Percentiles rank a stretch among this genome's conserved stretches.
phyloP scores from a whole-genome alignment of 2,329 filamentous ascomycete species.

The Trichoderma aggressivum region DNA sequence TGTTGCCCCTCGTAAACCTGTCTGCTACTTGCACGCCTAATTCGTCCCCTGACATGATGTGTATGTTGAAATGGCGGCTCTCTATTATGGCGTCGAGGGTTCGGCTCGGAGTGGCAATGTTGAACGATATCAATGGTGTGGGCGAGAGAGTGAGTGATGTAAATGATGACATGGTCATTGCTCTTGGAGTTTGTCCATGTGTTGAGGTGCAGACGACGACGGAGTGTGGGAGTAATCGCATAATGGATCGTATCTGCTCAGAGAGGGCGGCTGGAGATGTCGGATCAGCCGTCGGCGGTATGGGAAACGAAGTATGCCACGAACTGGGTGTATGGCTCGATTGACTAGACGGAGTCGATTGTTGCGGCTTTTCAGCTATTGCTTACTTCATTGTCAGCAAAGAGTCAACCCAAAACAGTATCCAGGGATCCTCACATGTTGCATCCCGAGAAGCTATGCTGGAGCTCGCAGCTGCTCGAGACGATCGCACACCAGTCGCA shows the following conservation, averaged over 20 bases:
- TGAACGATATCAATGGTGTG: slow-evolving; percentile 53
- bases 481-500: slow-evolving; percentile 10
- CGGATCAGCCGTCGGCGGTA: slow-evolving; percentile 36
- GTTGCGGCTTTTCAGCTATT: background rate
- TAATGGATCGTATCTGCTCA: slow-evolving; percentile 49
- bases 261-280: slow-evolving; percentile 34
- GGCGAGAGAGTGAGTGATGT: slow-evolving; percentile 54
- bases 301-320: slow-evolving; percentile 31
- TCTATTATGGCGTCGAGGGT: slow-evolving; percentile 50
- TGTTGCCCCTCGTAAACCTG: slow-evolving; percentile 50
- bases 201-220: slow-evolving; percentile 54
- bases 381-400: background rate
- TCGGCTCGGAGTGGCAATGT: slow-evolving; percentile 53
- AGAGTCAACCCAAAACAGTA: background rate
- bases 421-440: background rate
- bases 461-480: background rate
- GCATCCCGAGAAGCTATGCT: background rate
- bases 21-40: slow-evolving; percentile 49
- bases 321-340: background rate
- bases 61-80: slow-evolving; percentile 51
- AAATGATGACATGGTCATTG: slow-evolving; percentile 60
- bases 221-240: slow-evolving; percentile 53
- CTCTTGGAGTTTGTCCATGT: slow-evolving; percentile 38
- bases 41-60: slow-evolving; percentile 48
- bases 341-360: background rate